These are phyloP conservation scores for Cucumis melo DNA, from an alignment of 306 rosid species.

Conservation along the genomic window DNA sequence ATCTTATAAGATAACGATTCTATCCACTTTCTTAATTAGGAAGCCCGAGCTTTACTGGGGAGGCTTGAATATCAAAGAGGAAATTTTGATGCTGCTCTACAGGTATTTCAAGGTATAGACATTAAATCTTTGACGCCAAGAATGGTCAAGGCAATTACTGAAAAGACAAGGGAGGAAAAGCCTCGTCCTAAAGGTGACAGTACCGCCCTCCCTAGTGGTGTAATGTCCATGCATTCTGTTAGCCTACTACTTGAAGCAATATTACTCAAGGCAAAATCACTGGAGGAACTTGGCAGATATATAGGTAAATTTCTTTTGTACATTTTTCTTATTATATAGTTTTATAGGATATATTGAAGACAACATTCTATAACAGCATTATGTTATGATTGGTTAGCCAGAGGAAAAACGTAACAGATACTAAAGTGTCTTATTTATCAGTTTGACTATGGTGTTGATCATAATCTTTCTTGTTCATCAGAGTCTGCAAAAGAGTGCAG, in stretches of 20 bases:
- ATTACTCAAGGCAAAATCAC: constrained; percentile 72
- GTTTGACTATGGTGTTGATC: not conserved
- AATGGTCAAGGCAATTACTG: constrained; percentile 60
- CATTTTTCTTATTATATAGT: constrained; percentile 1
- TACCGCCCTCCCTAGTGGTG: constrained; percentile 30
- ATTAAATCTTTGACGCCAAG: constrained; percentile 44
- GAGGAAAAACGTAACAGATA: not conserved
- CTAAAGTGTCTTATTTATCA: not conserved
- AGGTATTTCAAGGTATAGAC: constrained; percentile 88
- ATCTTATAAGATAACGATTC: not conserved
- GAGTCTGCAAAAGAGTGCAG: constrained; percentile 85
- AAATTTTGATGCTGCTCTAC: constrained; percentile 76
- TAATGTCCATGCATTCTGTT: constrained; percentile 89
- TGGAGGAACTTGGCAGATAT: constrained; percentile 56
- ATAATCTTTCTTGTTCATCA: constrained; percentile 24
- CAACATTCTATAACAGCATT: not conserved
- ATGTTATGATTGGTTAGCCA: not conserved
- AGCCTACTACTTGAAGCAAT: constrained; percentile 91
- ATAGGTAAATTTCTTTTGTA: constrained; percentile 29
- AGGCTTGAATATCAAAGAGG: constrained; percentile 93
- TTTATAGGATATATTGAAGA: not conserved
- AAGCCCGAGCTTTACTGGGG: constrained; percentile 92
- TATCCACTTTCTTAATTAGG: constrained; percentile 25
- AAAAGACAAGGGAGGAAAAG: constrained; percentile 43
- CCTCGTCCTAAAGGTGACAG: constrained; percentile 36